These are phyloP conservation scores for Nectriaceae sp. DNA, from an alignment of 2,329 filamentous ascomycete genomes.

Conservation along the genomic window DNA sequence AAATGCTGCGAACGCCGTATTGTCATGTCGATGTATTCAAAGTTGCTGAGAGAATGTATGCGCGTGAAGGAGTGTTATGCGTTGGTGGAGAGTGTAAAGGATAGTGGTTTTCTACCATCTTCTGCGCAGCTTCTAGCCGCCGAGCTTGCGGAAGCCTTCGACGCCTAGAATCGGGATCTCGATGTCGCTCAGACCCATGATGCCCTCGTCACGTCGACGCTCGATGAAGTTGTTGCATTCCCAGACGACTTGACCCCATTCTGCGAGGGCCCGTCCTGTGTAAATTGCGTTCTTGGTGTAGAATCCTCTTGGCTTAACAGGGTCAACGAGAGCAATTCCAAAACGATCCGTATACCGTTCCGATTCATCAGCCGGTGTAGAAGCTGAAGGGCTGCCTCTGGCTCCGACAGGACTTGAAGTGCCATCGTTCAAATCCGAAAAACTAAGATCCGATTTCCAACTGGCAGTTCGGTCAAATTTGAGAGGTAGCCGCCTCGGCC, in stretches of 20 bases:
- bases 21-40: conserved; percentile 9
- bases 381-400: conserved; percentile 12
- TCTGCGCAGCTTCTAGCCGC: conserved; percentile 25
- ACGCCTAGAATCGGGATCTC: conserved; percentile 53
- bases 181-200: conserved; percentile 65
- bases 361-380: conserved; percentile 14
- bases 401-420: conserved; percentile 6
- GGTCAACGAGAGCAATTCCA: conserved; percentile 37
- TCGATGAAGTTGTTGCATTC: conserved; percentile 85
- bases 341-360: conserved; percentile 24
- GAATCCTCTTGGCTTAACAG: conserved; percentile 48
- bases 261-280: conserved; percentile 71
- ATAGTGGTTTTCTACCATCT: not conserved
- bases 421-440: conserved; percentile 20
- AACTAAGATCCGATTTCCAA: conserved; percentile 21
- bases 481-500: conserved; percentile 22
- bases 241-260: conserved; percentile 74
- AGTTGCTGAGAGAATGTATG: not conserved
- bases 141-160: conserved; percentile 43
- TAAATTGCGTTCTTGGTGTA: conserved; percentile 57
- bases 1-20: conserved; percentile 15
- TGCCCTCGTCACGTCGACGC: conserved; percentile 71
- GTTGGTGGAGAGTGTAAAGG: not conserved
- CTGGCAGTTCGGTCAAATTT: conserved; percentile 15
- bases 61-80: conserved; percentile 6